phyloP scores from a whole-genome alignment of 1,139 yeast species.

The Yamadazyma diddensiae region DNA sequence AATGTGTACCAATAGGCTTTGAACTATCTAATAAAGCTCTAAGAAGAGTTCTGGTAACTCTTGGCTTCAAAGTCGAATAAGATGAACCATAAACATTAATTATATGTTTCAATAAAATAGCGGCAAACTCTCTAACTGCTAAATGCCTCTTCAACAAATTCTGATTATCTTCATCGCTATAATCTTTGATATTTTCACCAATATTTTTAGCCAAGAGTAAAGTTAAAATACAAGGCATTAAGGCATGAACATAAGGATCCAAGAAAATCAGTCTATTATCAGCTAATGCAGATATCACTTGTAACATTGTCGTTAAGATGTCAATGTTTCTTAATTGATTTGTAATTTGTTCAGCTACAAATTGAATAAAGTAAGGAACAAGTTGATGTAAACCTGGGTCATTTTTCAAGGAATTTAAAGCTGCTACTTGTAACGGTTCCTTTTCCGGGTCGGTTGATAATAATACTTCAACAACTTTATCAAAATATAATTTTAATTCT shows the following conservation, averaged over 20 bases:
- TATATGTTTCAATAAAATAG: conserved; percentile 75
- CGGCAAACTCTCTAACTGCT: conserved; percentile 84
- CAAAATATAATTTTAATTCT: conserved; percentile 90
- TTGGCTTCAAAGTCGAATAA: conserved; percentile 86
- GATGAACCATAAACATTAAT: conserved; percentile 79
- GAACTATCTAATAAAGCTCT: conserved; percentile 81
- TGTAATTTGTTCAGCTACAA: conserved; percentile 93
- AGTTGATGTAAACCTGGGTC: conserved; percentile 97
- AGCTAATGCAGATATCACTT: conserved; percentile 80
- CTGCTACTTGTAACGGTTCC: conserved; percentile 69
- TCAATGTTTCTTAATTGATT: conserved; percentile 76
- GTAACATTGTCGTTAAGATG: conserved; percentile 82
- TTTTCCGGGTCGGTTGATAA: conserved; percentile 56
- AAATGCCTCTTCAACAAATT: conserved; percentile 42
- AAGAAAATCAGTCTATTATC: conserved; percentile 83
- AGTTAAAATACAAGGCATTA: conserved; percentile 94
- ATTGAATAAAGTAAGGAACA: conserved; percentile 94
- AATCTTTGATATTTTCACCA: conserved; percentile 54
- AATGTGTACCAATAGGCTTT: conserved; percentile 84
- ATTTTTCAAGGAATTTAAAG: conserved; percentile 74
- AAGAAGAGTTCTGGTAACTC: conserved; percentile 88
- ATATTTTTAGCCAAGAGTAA: conserved; percentile 82
- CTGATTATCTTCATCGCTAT: conserved; percentile 25
- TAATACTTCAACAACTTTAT: conserved; percentile 81
- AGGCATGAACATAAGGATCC: conserved; percentile 94